Base-by-base conservation (phyloP, 2,329 filamentous ascomycete species). In the Didymella glomerata region DNA sequence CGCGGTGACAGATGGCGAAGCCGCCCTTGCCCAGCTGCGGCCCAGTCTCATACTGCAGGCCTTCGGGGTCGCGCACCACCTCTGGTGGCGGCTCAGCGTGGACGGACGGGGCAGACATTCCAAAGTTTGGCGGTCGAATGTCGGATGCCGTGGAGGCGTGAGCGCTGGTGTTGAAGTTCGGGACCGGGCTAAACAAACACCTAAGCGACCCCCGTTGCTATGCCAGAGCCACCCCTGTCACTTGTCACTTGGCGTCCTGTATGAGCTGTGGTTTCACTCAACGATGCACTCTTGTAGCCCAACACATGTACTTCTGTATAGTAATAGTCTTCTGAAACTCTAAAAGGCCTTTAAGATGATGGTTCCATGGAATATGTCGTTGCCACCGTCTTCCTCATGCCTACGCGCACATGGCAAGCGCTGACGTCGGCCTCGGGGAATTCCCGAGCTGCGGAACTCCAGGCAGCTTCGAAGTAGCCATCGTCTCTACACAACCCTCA, bases 1-100 rank as follows among this genome's bases (percentile, higher is more conserved):
- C 90, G 67, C 88, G 86, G 72, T 93, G 90, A 79, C 90, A 93
- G 62, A 93, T 90, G 65, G 91, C 91, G 72, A 94, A 94, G 10
- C 91, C 91, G 46, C 91, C 91, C 78, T 92, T 93, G 25, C 91
- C 91, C 57, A 94, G 82, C 72, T 91, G 82, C 69, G 87, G 87
- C 57, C 90, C 90, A 30, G 91, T 87, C 68, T 89, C 86, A 80
- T 93, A 94, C 48, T 88, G 83, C 54, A 89, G 86, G 53, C 90
- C 90, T 55, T 83, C 85, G 53, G 89, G 88, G 75, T 92, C 90
- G 54, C 82, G 80, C 71, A 90, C 90, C 46, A 89, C 83, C 58
- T 78, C 75, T 49, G 82, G 82, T 62, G 82, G 82, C 41, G 81
- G 77, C 60, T 82, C 82, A 57, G 82, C 82, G 72, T 84, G 81